A percentile compares a stretch with the other conserved stretches of the same genome.
phyloP scores from a whole-genome alignment of 345 rosid genomes.

The Raphanus sativus region DNA sequence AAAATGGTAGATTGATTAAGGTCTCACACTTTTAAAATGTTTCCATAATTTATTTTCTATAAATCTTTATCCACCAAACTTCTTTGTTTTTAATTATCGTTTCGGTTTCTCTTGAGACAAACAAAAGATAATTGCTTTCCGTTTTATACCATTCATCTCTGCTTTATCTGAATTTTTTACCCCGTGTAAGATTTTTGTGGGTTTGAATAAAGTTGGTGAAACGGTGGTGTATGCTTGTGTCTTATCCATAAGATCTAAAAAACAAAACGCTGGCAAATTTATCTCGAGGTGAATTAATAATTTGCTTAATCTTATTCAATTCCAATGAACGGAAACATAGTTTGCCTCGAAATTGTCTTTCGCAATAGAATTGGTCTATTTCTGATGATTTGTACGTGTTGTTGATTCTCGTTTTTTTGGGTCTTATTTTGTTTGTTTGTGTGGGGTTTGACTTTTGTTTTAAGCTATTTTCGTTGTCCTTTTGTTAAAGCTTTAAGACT shows the following conservation, averaged over 20 bases:
- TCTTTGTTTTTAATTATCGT: neutral
- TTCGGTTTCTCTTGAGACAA: constrained; percentile 30
- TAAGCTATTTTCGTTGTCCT: constrained; percentile 10
- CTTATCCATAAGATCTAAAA: constrained; percentile 10
- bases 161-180: neutral
- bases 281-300: constrained; percentile 2
- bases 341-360: constrained; percentile 4
- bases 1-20: constrained; percentile 3
- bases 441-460: constrained; percentile 1
- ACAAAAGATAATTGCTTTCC: neutral
- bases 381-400: neutral
- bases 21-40: constrained; percentile 25
- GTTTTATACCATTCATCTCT: constrained; percentile 10
- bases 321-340: neutral
- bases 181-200: neutral
- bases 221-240: neutral
- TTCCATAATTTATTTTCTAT: constrained; percentile 18
- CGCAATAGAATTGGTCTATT: neutral
- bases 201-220: neutral
- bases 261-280: constrained; percentile 3
- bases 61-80: neutral
- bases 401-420: neutral
- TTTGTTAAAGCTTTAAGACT: neutral
- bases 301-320: neutral
- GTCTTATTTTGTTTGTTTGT: neutral